Evolutionary conservation across 75 land plant species (phyloP), one percentile per base, ranked within the genome.

Genomic region (Ceratopteris richardii): DNA sequence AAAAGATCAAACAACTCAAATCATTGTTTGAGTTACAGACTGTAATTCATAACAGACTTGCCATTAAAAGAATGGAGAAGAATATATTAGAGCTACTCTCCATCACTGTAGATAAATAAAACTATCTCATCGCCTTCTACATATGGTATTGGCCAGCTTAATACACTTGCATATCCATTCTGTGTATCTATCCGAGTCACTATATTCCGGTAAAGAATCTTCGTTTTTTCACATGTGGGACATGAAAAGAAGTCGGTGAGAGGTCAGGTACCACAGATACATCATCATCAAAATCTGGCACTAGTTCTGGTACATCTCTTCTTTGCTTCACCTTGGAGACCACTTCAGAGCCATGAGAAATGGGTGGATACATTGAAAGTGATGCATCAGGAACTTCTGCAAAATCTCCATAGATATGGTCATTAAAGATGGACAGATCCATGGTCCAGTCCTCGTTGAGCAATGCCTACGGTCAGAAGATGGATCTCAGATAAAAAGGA

Each of bases 371-470:
- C 57, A 30, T 0, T 41, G 68, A 40, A 11, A 46, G 0, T 3
- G 62, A 62, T 18, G 82, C 63, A 37, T 90, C 68, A 12, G 96
- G 96, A 18, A 90, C 93, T 50, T 88, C 82, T 5, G 80, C 69
- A 17, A 75, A 41, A 25, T 76, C 79, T 9, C 68, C 63, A 33
- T 66, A 43, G 4, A 68, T 27, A 44, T 84, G 85, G 10, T 82
- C 81, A 6, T 78, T 75, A 30, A 80, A 81, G 20, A 90, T 28
- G 14, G 73, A 71, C 36, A 80, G 66, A 46, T 85, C 95, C 2
- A 79, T 56, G 14, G 74, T 50, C 95, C 95, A 89, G 20, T 84
- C 88, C 25, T 79, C 56, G 57, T 77, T 88, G 24, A 82, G 79
- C 22, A 88, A 14, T 46, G 50, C 50, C 58, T 7, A 66, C 73